phyloP scores from a whole-genome alignment of 1,284 basidiomycete species.

The Trametes versicolor region DNA sequence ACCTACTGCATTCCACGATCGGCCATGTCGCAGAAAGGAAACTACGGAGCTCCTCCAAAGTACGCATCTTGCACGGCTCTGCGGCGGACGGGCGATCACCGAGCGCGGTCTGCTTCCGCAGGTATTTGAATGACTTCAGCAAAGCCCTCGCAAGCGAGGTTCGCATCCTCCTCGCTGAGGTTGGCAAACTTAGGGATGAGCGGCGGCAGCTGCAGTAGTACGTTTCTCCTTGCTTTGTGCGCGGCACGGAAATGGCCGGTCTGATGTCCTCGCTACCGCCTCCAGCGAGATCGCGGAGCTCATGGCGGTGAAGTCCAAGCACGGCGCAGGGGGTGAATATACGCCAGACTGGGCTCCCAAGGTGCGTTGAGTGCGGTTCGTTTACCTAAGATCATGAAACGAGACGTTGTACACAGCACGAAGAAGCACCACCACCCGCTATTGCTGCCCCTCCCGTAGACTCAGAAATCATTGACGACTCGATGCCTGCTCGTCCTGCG shows the following conservation, averaged over 20 bases:
- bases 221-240: slow-evolving; percentile 40
- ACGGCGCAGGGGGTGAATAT: slow-evolving; percentile 75
- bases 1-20: slow-evolving; percentile 2
- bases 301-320: slow-evolving; percentile 79
- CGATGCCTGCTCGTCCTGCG: slow-evolving; percentile 64
- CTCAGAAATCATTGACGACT: slow-evolving; percentile 48
- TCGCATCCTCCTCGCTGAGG: slow-evolving; percentile 63
- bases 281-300: slow-evolving; percentile 79
- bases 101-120: slow-evolving; percentile 39
- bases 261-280: slow-evolving; percentile 2
- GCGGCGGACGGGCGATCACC: slow-evolving; percentile 22
- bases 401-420: slow-evolving; percentile 21
- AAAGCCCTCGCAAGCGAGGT: slow-evolving; percentile 51
- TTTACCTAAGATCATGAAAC: neutral
- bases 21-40: slow-evolving; percentile 35
- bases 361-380: slow-evolving; percentile 42
- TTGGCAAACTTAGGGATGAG: slow-evolving; percentile 80
- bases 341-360: slow-evolving; percentile 71
- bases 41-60: slow-evolving; percentile 36
- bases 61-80: slow-evolving; percentile 26
- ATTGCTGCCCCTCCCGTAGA: slow-evolving; percentile 44
- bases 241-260: neutral
- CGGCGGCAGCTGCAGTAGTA: slow-evolving; percentile 74
- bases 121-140: slow-evolving; percentile 72
- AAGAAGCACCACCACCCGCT: slow-evolving; percentile 31